phyloP scores from a whole-genome alignment of 106 monocot species.

The Dioscorea zingiberensis region DNA sequence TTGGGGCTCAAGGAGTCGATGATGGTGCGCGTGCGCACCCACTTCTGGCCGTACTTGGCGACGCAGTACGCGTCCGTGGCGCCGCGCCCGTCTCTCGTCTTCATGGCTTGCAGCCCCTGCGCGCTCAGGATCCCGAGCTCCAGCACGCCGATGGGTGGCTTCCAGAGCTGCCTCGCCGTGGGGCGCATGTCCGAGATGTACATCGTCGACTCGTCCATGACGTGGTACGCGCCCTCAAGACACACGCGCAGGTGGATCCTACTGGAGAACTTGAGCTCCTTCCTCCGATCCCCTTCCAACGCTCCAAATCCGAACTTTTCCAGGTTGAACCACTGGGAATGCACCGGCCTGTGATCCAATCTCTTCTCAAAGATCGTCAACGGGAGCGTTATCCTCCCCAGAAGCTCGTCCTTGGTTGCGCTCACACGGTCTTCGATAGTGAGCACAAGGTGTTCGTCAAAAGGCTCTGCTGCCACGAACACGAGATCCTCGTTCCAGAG shows the following conservation, averaged over 20 bases:
- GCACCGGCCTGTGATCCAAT: conserved; percentile 57
- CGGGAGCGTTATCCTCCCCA: conserved; percentile 44
- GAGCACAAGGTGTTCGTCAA: conserved; percentile 52
- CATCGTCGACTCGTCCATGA: conserved; percentile 74
- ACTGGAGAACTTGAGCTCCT: conserved; percentile 52
- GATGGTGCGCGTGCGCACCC: conserved; percentile 62
- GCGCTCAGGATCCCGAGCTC: conserved; percentile 63
- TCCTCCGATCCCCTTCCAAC: conserved; percentile 39
- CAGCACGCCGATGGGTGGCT: conserved; percentile 47
- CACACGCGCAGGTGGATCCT: conserved; percentile 51
- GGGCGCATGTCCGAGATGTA: conserved; percentile 64
- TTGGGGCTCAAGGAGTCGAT: conserved; percentile 45
- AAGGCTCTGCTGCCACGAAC: conserved; percentile 53
- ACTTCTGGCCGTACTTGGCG: conserved; percentile 74
- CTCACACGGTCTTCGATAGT: conserved; percentile 39
- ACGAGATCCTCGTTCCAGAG: conserved; percentile 58
- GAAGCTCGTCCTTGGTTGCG: conserved; percentile 40
- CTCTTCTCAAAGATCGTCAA: conserved; percentile 49
- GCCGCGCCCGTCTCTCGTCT: conserved; percentile 35
- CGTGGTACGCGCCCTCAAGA: conserved; percentile 68
- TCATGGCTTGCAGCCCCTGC: conserved; percentile 47
- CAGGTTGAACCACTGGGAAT: conserved; percentile 62
- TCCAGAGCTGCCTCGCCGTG: conserved; percentile 68
- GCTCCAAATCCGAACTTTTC: conserved; percentile 38
- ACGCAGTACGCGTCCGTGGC: conserved; percentile 70